Percentiles rank a stretch among this genome's conserved stretches.
Evolutionary conservation across 768 basidiomycete genomes (phyloP).

Genomic region (Suillus brevipes): DNA sequence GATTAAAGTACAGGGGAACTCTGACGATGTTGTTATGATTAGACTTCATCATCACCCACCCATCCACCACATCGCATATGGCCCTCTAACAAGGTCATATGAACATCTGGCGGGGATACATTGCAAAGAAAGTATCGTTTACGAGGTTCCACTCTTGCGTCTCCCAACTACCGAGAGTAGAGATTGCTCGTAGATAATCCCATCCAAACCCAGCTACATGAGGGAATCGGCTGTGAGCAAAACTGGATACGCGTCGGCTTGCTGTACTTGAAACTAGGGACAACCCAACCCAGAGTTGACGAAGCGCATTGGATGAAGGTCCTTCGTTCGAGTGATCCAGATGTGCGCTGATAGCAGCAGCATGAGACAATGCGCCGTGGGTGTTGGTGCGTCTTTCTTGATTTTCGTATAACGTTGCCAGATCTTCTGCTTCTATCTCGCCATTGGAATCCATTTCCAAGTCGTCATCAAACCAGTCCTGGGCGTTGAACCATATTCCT

Average conservation of each 20-base stretch:
- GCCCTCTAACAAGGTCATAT: background rate
- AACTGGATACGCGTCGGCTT: background rate
- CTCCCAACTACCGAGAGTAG: background rate
- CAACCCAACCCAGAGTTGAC: background rate
- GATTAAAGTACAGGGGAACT: no score
- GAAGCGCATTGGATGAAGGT: background rate
- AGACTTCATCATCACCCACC: background rate
- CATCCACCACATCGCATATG: background rate
- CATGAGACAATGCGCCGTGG: background rate
- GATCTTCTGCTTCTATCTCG: background rate
- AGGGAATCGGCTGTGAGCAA: background rate
- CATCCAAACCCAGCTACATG: background rate
- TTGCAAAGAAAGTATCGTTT: background rate
- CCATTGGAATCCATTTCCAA: background rate
- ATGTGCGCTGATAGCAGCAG: background rate
- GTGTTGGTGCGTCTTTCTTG: background rate
- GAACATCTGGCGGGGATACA: background rate
- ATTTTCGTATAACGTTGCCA: background rate
- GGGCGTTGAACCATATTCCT: background rate
- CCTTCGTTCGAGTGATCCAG: background rate
- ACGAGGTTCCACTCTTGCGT: background rate
- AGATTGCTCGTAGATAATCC: background rate
- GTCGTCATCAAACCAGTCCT: background rate
- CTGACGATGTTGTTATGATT: background rate
- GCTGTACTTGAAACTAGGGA: background rate